phyloP scores from a whole-genome alignment of 176 grass and related monocot genomes.

The Eremochloa ophiuroides region DNA sequence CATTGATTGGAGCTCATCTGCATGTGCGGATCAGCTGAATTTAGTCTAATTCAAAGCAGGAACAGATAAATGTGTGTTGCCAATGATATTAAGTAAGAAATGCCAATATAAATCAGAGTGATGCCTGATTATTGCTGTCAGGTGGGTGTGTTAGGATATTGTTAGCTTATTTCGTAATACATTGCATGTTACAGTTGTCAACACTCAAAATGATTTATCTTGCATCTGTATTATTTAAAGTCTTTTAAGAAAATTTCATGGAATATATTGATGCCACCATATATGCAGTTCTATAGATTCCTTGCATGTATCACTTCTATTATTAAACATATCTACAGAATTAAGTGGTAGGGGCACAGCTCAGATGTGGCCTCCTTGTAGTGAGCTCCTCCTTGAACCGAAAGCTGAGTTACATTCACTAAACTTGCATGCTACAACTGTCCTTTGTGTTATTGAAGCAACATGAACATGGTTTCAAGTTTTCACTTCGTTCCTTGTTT shows the following conservation, averaged over 20 bases:
- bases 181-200: not conserved
- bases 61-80: not conserved
- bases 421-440: not conserved
- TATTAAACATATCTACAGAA: not conserved
- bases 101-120: not conserved
- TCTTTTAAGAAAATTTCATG: not conserved
- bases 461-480: not conserved
- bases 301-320: not conserved
- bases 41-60: not conserved
- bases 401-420: not conserved
- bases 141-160: not conserved
- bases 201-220: not conserved
- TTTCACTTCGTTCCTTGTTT: not conserved
- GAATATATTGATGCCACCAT: not conserved
- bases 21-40: not conserved
- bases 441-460: not conserved
- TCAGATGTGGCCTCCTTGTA: not conserved
- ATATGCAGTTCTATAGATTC: not conserved
- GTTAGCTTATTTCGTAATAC: not conserved
- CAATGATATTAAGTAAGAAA: not conserved
- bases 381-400: not conserved
- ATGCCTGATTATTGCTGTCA: not conserved
- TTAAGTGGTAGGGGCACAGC: not conserved
- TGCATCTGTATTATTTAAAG: not conserved
- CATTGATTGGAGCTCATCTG: not conserved